Percentiles rank a stretch among this genome's conserved stretches.
Evolutionary conservation across 768 basidiomycete genomes (phyloP).

Genomic region (Kwoniella heveanensis): DNA sequence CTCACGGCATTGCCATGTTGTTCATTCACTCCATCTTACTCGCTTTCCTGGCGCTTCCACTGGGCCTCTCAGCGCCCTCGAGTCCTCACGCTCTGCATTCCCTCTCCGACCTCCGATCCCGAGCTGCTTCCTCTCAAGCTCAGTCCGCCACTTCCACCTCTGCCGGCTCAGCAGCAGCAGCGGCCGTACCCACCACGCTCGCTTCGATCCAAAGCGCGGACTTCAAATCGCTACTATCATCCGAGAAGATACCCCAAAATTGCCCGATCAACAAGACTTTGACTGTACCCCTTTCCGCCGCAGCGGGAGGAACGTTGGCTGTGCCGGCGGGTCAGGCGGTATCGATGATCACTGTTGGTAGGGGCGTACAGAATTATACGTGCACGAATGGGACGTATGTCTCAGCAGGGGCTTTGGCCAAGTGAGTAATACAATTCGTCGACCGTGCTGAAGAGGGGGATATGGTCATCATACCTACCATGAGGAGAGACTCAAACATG

Average conservation of each 20-base stretch:
- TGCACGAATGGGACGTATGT: slow-evolving; percentile 45
- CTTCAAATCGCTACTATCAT: neutral
- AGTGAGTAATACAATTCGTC: slow-evolving; percentile 25
- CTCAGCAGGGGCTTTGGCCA: slow-evolving; percentile 44
- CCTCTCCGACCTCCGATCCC: no score
- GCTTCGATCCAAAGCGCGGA: slow-evolving; percentile 4
- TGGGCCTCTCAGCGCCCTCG: neutral
- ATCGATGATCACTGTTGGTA: slow-evolving; percentile 34
- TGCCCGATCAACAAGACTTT: slow-evolving; percentile 16
- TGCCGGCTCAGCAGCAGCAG: neutral
- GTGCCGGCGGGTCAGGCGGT: slow-evolving; percentile 32
- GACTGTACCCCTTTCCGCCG: slow-evolving; percentile 32
- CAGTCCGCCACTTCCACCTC: no score
- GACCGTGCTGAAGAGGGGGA: no score
- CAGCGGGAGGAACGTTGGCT: slow-evolving; percentile 21
- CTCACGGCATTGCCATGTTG: no score
- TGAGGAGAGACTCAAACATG: no score
- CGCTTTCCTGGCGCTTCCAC: neutral
- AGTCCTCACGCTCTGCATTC: no score
- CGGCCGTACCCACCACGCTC: neutral
- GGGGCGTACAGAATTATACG: slow-evolving; percentile 57
- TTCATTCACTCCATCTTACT: neutral
- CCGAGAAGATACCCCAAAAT: neutral
- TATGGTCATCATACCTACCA: no score
- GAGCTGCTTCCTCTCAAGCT: no score